Conservation (phyloP, 257 asterid species). For the Primulina tabacum region DNA sequence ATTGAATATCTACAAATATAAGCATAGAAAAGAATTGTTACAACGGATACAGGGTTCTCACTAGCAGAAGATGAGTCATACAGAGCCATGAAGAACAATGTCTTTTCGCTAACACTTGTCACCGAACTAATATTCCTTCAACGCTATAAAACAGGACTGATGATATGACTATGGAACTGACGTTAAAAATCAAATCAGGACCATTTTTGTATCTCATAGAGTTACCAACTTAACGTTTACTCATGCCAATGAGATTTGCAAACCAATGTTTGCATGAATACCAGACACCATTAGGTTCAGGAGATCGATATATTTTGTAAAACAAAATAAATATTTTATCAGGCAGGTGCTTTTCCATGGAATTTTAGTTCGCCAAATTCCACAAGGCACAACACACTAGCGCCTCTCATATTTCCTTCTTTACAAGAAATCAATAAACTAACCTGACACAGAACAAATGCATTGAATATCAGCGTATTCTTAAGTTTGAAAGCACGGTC, state of each 20-base stretch:
- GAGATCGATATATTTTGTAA: neutral
- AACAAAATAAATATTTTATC: too few relatives aligned
- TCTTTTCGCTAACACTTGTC: neutral
- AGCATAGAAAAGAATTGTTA: neutral
- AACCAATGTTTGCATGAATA: too few relatives aligned
- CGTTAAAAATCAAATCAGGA: neutral
- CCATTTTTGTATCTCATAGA: neutral
- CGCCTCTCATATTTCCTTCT: neutral
- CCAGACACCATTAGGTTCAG: too few relatives aligned
- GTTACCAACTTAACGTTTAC: neutral
- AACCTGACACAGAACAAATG: constrained; percentile 90
- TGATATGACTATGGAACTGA: neutral
- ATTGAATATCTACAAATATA: constrained; percentile 56
- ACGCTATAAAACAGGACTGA: neutral
- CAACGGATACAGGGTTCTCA: neutral
- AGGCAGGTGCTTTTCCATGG: neutral
- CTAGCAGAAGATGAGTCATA: neutral
- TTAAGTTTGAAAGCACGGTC: constrained; percentile 60
- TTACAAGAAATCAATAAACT: constrained; percentile 13
- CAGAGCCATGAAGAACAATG: neutral
- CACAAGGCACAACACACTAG: neutral
- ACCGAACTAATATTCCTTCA: neutral
- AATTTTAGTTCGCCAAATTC: neutral
- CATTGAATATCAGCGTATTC: constrained; percentile 86
- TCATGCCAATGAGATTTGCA: too few relatives aligned